Percentiles rank a stretch among this genome's conserved stretches.
Evolutionary conservation across 441 rosid genomes (phyloP).

Genomic region (Raphanus hybrid): DNA sequence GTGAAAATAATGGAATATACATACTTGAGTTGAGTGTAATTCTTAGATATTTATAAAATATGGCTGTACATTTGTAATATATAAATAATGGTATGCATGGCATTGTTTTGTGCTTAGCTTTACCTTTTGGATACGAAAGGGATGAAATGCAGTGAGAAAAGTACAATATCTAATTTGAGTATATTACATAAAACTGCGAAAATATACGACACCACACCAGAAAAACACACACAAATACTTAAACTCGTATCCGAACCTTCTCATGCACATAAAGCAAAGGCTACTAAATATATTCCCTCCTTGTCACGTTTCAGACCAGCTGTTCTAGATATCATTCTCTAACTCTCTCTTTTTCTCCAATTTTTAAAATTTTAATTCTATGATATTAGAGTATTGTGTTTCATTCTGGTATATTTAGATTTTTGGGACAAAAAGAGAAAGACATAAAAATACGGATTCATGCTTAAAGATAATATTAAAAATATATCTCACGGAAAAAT

Average conservation of each 20-base stretch:
- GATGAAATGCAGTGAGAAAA: slow-evolving; percentile 28
- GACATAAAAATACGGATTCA: slow-evolving; percentile 35
- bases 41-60: slow-evolving; percentile 15
- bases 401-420: slow-evolving; percentile 17
- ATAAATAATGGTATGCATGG: slow-evolving; percentile 18
- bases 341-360: slow-evolving; percentile 1
- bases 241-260: slow-evolving; percentile 20
- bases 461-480: slow-evolving; percentile 28
- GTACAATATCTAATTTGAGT: slow-evolving; percentile 32
- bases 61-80: not conserved
- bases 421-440: slow-evolving; percentile 20
- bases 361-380: not conserved
- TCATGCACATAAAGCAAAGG: slow-evolving; percentile 32
- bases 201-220: slow-evolving; percentile 19
- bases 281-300: slow-evolving; percentile 28
- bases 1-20: not conserved
- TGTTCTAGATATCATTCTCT: slow-evolving; percentile 32
- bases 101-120: slow-evolving; percentile 37
- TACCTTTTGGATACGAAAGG: slow-evolving; percentile 41
- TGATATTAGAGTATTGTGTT: slow-evolving; percentile 13
- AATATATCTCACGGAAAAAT: slow-evolving; percentile 23
- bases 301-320: slow-evolving; percentile 40
- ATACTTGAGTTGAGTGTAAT: not conserved
- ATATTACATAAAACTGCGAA: slow-evolving; percentile 19
- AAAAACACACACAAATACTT: not conserved